Base-by-base conservation (phyloP, 208 protist genomes). In the Acanthamoeba triangularis region DNA sequence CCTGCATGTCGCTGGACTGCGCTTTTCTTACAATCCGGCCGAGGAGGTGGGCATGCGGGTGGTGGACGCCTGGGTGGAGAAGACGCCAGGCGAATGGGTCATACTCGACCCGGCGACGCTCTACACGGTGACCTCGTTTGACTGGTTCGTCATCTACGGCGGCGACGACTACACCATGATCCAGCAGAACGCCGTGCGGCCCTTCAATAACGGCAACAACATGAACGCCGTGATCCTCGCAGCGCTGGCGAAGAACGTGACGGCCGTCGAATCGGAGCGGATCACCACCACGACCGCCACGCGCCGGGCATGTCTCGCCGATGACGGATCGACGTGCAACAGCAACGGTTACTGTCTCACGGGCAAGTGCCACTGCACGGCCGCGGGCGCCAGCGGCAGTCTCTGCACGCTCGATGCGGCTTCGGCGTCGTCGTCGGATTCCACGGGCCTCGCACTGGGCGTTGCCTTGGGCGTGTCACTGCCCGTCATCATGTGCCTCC, bases 91-190 rank as follows among this genome's bases (percentile, higher is more conserved):
- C 84, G 35, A 2, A 3, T 91, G 84, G 84, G 49, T 30, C 7
- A 3, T 91, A 49, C 84, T 91, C 61, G 84, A 69, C 20, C 44
- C 11, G 16, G 13, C 11, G 20, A 20, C 11, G 84, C 3, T 3
- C 2, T 91, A 91, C 61, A 52, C 49, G n/a, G 44, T 91, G 18
- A 25, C 30, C 35, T n/a, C 84, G 14, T n/a, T 49, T 49, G 16
- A 14, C 44, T 74, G 54, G 35, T 28, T 74, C 33, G 44, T 69
- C 35, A 61, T 91, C 33, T 30, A 11, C 33, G 84, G 84, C 61
- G 54, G 54, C 18, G 84, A 91, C 30, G 84, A 41, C 84, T 91
- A 69, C 44, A 91, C 84, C 4, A 91, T 91, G 84, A 25, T 91
- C n/a, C 52, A 20, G n/a, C 18, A 3, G 4, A 35, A 91, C 35